Evolutionary conservation across 768 basidiomycete species (phyloP).

Genomic region (Calocybe indica): DNA sequence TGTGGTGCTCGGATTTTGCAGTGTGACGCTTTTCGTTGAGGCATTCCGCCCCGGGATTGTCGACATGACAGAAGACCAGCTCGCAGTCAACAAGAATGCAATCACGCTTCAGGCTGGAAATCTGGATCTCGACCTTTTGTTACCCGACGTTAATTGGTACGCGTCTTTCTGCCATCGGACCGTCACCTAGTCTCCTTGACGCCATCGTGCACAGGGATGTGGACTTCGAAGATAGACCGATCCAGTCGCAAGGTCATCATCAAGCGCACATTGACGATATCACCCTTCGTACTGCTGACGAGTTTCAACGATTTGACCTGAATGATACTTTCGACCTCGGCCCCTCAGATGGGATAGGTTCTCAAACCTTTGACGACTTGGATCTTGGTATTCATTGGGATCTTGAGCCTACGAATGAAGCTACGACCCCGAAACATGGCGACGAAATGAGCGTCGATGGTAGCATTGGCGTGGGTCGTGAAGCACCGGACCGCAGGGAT

Average conservation of each 20-base stretch:
- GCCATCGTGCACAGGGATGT: constrained; percentile 51
- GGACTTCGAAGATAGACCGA: constrained; percentile 66
- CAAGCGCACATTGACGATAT: constrained; percentile 85
- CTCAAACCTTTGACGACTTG: constrained; percentile 68
- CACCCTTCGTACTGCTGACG: constrained; percentile 74
- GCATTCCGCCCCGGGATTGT: constrained; percentile 94
- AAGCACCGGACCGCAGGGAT: constrained; percentile 48
- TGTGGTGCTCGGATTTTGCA: not conserved
- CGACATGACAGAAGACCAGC: constrained; percentile 93
- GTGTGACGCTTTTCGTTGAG: constrained; percentile 29
- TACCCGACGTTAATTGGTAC: constrained; percentile 80
- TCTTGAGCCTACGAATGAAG: constrained; percentile 40
- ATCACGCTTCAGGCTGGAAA: constrained; percentile 80
- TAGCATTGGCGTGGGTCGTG: constrained; percentile 75
- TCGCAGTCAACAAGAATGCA: constrained; percentile 78
- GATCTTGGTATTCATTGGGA: constrained; percentile 79
- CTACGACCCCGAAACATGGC: constrained; percentile 30
- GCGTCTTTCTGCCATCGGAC: constrained; percentile 13
- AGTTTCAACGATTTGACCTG: constrained; percentile 60
- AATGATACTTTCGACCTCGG: constrained; percentile 78
- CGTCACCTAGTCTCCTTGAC: constrained; percentile 4
- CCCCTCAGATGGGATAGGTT: constrained; percentile 78
- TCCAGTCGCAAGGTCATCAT: constrained; percentile 66
- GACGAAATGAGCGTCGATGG: constrained; percentile 51
- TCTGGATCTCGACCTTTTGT: constrained; percentile 73